phyloP scores from a whole-genome alignment of 2,329 filamentous ascomycete species.

The Fusarium continuum region DNA sequence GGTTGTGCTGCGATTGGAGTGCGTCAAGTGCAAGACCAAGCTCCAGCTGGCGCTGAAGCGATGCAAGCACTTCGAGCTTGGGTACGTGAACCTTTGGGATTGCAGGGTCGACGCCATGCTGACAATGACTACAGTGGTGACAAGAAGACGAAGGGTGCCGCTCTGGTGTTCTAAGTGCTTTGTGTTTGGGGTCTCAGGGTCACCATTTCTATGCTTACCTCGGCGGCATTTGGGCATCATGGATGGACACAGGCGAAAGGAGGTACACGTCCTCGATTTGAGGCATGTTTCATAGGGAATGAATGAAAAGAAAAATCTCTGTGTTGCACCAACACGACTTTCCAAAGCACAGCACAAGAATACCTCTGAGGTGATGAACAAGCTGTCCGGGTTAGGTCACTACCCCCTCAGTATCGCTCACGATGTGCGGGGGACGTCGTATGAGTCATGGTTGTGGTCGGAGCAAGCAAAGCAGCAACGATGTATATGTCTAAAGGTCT shows the following conservation, averaged over 20 bases:
- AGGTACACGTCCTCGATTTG: conserved; percentile 56
- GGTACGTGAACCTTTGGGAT: conserved; percentile 68
- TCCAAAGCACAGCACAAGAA: conserved; percentile 12
- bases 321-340: conserved; percentile 38
- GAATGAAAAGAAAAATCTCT: conserved; percentile 50
- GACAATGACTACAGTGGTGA: conserved; percentile 79
- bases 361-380: conserved; percentile 1
- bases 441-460: conserved; percentile 3
- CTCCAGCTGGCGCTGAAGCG: conserved; percentile 97
- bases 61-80: conserved; percentile 99
- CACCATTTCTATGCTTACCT: conserved; percentile 56
- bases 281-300: conserved; percentile 57
- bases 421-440: not conserved
- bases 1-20: conserved; percentile 98
- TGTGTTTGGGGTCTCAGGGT: conserved; percentile 51
- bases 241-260: conserved; percentile 61
- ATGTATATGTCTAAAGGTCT: conserved; percentile 24
- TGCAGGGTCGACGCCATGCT: conserved; percentile 45
- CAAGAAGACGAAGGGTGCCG: conserved; percentile 99
- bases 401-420: conserved; percentile 10
- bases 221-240: conserved; percentile 58
- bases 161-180: conserved; percentile 95
- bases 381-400: conserved; percentile 3
- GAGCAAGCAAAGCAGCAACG: conserved; percentile 7
- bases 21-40: conserved; percentile 98